These are phyloP conservation scores for Podospora didyma DNA, from an alignment of 495 filamentous ascomycete species.

Conservation along the genomic window DNA sequence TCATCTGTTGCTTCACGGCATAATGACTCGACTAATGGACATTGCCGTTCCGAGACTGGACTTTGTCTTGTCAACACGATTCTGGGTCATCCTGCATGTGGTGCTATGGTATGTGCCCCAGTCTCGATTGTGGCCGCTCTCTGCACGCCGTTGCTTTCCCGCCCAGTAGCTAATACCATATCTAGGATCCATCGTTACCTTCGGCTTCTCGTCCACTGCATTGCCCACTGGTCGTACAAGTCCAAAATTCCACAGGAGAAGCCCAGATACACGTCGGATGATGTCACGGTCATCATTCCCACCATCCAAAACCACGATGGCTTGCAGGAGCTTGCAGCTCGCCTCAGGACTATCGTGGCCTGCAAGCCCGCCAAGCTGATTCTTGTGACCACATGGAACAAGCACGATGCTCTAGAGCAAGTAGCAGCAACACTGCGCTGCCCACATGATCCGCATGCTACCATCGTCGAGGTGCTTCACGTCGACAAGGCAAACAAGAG, in stretches of 20 bases:
- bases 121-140: too few species aligned
- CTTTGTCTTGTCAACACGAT: slow-evolving; percentile 34
- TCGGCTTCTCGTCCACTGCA: slow-evolving; percentile 49
- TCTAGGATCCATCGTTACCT: slow-evolving; percentile 48
- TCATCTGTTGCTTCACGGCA: slow-evolving; percentile 4
- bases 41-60: slow-evolving; percentile 32
- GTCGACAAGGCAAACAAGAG: slow-evolving; percentile 64
- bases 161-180: slow-evolving; percentile 13
- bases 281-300: slow-evolving; percentile 57
- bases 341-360: slow-evolving; percentile 51
- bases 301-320: slow-evolving; percentile 53
- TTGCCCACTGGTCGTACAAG: slow-evolving; percentile 49
- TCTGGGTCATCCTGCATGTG: slow-evolving; percentile 34
- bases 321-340: slow-evolving; percentile 49
- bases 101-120: slow-evolving; percentile 37
- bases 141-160: background rate
- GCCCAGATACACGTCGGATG: slow-evolving; percentile 41
- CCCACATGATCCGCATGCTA: slow-evolving; percentile 8
- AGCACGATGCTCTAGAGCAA: slow-evolving; percentile 38
- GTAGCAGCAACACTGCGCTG: slow-evolving; percentile 40
- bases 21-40: slow-evolving; percentile 30
- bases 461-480: slow-evolving; percentile 42
- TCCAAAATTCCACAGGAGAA: slow-evolving; percentile 38
- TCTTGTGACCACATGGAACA: slow-evolving; percentile 53
- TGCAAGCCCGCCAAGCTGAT: slow-evolving; percentile 50